Conservation (phyloP, 768 basidiomycete species). For the Sistotremastrum niveocremeum region DNA sequence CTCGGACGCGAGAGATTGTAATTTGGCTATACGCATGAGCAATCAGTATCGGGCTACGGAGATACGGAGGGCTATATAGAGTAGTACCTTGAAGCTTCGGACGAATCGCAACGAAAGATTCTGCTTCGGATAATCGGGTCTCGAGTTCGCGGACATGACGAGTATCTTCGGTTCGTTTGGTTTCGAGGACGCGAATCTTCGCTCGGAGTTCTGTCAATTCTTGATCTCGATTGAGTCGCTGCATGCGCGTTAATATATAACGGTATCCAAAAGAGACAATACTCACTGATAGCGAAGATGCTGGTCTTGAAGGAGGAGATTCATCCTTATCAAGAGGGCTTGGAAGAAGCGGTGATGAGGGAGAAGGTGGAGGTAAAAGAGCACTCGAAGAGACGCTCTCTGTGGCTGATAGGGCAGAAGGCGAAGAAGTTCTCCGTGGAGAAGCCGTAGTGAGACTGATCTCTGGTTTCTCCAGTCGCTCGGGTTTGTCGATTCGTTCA, state of each 20-base stretch:
- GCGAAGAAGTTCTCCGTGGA: constrained; percentile 14
- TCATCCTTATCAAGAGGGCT: neutral
- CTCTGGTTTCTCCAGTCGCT: constrained; percentile 7
- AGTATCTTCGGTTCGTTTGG: constrained; percentile 75
- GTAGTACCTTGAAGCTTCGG: constrained; percentile 60
- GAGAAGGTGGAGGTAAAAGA: neutral
- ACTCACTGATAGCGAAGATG: constrained; percentile 4
- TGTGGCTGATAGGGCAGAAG: constrained; percentile 9
- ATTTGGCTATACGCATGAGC: constrained; percentile 37
- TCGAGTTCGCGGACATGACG: constrained; percentile 78
- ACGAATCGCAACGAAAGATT: constrained; percentile 68
- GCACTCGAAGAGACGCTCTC: constrained; percentile 12
- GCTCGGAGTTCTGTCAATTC: constrained; percentile 72
- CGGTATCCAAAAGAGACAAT: constrained; percentile 5
- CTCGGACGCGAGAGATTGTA: constrained; percentile 68
- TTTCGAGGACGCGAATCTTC: constrained; percentile 76
- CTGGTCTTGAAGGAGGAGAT: neutral
- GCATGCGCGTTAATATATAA: neutral
- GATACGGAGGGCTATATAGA: neutral
- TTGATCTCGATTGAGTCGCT: constrained; percentile 33
- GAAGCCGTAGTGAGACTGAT: constrained; percentile 24
- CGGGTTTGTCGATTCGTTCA: no score
- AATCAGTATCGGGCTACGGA: neutral
- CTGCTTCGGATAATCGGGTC: constrained; percentile 68
- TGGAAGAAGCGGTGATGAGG: constrained; percentile 1